Base-by-base conservation (phyloP, 2,329 filamentous ascomycete species). In the Fusarium paranaense region DNA sequence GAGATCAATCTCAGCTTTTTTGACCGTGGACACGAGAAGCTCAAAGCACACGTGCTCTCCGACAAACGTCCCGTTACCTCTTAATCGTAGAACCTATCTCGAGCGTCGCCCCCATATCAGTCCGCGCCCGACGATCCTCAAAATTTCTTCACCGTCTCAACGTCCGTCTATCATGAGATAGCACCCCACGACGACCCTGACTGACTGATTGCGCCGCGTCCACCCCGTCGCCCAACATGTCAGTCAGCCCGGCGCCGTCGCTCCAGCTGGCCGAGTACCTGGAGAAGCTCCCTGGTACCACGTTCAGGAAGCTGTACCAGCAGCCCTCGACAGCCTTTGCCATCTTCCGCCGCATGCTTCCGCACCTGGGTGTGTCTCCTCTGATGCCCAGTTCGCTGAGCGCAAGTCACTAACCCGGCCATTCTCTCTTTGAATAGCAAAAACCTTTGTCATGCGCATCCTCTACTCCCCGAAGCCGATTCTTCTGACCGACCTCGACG, bases 271-370 rank as follows among this genome's bases (percentile, higher is more conserved):
- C 96, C 81, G 95, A 98, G 81, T 98, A 98, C 85, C 92, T 98
- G 82, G 95, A 98, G 88, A 91, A 92, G 82, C 92, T 97, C 79
- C 94, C 94, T 59, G 95, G 95, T 73, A 95, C 94, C 47, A 97
- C 95, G 38, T 98, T 98, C 83, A 91, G 91, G 81, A 93, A 94
- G 83, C 89, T 99, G 54, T 99, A 99, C 87, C 93, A 95, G 85
- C 95, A 98, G 87, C 97, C 97, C 33, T 97, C 96, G 47, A 98
- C 97, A 2, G 94, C 95, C 40, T 91, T 99, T 75, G 97, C 97
- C 76, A 95, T 99, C 79, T 98, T 98, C 83, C 91, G 97, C 76
- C 95, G 97, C 85, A 98, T 99, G 95, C 90, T 99, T 67, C 95
- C 97, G 67, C 94, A 97, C 80, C 86, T 98, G 71, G 95, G 94